A percentile compares a stretch with the other conserved stretches of the same genome.
These are phyloP conservation scores for Blastomyces emzantsi DNA, from an alignment of 2,329 filamentous ascomycete genomes.

Conservation along the genomic window DNA sequence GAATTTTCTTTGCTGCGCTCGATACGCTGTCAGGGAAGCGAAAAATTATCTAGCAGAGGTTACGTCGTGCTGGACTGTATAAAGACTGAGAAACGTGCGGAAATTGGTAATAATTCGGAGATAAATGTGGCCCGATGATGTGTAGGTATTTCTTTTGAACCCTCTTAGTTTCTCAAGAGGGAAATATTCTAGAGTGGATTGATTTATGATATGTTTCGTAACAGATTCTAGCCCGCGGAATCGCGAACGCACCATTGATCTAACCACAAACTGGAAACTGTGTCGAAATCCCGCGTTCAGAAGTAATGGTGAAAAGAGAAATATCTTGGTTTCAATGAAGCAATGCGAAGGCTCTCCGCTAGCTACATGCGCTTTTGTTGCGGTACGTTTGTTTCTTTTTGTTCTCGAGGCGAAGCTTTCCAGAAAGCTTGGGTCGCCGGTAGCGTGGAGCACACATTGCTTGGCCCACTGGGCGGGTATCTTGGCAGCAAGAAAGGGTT, in stretches of 20 bases:
- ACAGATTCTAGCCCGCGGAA: background rate
- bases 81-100: background rate
- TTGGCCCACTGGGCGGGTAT: no score
- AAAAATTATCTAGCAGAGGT: background rate
- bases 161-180: background rate
- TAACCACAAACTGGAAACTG: background rate
- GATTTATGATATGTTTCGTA: background rate
- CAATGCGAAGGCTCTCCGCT: background rate
- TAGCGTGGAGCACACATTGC: no score
- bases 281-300: background rate
- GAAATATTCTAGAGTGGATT: background rate
- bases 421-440: background rate
- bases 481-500: no score
- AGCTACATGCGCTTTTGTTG: background rate
- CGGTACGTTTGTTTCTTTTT: background rate
- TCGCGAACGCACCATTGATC: no score
- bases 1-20: background rate
- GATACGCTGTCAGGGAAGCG: background rate
- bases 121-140: background rate
- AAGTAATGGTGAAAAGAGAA: background rate
- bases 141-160: background rate
- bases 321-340: background rate
- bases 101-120: background rate
- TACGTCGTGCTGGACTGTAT: background rate
- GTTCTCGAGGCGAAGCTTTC: background rate